Evolutionary conservation across 768 basidiomycete genomes (phyloP), one percentile per base, ranked within the genome.

Genomic region (Agaricus blazei): DNA sequence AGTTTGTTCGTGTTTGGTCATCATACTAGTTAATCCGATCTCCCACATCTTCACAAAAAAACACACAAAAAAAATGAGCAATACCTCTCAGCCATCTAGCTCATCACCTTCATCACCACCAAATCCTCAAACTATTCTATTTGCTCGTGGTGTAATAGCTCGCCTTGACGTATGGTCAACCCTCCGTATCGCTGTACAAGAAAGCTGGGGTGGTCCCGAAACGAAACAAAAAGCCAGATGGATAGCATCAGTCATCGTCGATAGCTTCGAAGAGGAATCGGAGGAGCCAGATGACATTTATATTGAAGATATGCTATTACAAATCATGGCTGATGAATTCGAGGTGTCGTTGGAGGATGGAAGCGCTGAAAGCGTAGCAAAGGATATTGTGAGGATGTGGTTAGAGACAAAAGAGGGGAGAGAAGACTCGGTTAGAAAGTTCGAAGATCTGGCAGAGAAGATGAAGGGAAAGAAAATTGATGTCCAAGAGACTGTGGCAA

Each of bases 241-340:
- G 90, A 77, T 97, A 15, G 90, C 89, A 9, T 84, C 87, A 4
- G 80, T 81, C 40, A 77, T 94, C 64, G 87, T 91, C 61, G 87
- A 94, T 67, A 79, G 85, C 6, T 91, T 93, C 65, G 87, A 90
- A 62, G 68, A 77, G 46, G 76, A 78, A 57, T 57, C 72, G 58
- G 67, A 71, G 31, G 60, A 70, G 1, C 75, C 70, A 4, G 93
- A 95, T 62, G 80, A 79, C 26, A 75, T 83, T 62, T 92, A 95
- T 62, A 72, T 98, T 58, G 92, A 91, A 63, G 84, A 90, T 51
- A 74, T 88, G 59, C 75, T 98, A 12, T 74, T 89, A 11, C 92
- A 96, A 64, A 81, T 90, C 46, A 84, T 97, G 78, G 75, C 76
- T 7, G 92, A 97, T 62, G 95, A 97, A 65, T 98, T 92, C 63